Evolutionary conservation across 257 asterid species (phyloP), one percentile per base, ranked within the genome.

Genomic region (Thymus mandschuricus): DNA sequence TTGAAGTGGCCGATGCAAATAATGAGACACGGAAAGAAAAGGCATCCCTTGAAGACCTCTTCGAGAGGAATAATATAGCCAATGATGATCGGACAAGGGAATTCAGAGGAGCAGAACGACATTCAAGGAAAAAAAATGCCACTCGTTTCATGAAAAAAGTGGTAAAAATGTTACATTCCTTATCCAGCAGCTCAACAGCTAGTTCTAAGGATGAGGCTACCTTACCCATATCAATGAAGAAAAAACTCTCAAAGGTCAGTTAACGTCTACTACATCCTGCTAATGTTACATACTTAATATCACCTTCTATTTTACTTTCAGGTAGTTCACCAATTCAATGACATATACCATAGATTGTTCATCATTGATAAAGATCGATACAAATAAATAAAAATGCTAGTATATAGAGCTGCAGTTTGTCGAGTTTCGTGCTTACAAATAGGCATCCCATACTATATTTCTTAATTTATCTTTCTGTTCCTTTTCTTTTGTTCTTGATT

Each of bases 201-300:
- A 62, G 78, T 72, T 73, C 89, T 62, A 77, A 73, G 81, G 76
- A 74, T 73, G 83, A 80, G 61, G 75, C 72, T 66, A 71, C 78
- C 68, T 64, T 52, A 81, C 74, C 92, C 68, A 64, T 57, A 51
- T 63, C 90, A 45, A 68, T 75, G 70, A 86, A 78, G 84, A 86
- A 68, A 80, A 90, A 81, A 75, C 76, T 90, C 74, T 77, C 87
- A 43, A 88, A 90, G 98, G 98, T 92, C 59, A 63, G 89, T 76
- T 69, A 49, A 8, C 74, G 8, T 44, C 58, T 30, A 68, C 43
- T 61, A 60, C 41, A 73, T 44, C 67, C 38, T 41, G 68, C 57
- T 61, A 58, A 49, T 70, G 55, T 65, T 21, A 59, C 40, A 5
- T 4, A 38, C 51, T 54, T 65, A 60, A 31, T 49, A 65, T 13